Base-by-base conservation (phyloP, 371 early-diverging fungal species). In the Dentiscutata heterogama region DNA sequence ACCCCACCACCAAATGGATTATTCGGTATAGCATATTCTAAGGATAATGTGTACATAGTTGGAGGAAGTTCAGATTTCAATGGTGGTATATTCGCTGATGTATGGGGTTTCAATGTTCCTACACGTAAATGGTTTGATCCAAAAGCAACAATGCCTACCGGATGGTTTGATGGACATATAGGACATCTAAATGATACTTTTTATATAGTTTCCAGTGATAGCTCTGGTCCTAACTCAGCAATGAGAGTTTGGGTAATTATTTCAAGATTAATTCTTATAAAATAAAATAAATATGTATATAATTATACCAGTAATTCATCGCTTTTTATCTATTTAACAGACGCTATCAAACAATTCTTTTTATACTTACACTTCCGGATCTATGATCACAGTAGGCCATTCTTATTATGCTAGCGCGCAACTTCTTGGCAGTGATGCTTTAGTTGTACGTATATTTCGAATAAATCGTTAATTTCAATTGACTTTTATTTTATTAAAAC, bases 21-120 rank as follows among this genome's bases (percentile, higher is more conserved):
- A 70, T 70, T 70, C 20, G 70, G 42, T n/a, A 70, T 73, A 2
- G 54, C 51, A 3, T 50, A 18, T 31, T 73, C 51, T 42, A 73
- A 73, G 4, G 74, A 73, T 51, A 73, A 73, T 25, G 31, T 73
- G 10, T 73, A 50, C 18, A 51, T 73, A 25, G 27, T 73, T 50
- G 39, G 70, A 4, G 42, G 16, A 27, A n/a, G 14, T 35, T 54
- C 74, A 20, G 25, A 31, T 53, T 50, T 29, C 16, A 68, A 68
- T 72, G 4, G 27, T 20, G 73, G 50, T 50, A 20, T 22, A 4
- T 72, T 50, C 25, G 1, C 16, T 22, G 22, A 54, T 22, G 11
- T 73, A 54, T 73, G 74, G 74, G 74, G 18, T 18, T 73, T 73
- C 5, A 73, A 73, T 51, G 31, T 73, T 18, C 74, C 74, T 1